Conservation (phyloP, 257 asterid genomes). For the Nicotiana attenuata region DNA sequence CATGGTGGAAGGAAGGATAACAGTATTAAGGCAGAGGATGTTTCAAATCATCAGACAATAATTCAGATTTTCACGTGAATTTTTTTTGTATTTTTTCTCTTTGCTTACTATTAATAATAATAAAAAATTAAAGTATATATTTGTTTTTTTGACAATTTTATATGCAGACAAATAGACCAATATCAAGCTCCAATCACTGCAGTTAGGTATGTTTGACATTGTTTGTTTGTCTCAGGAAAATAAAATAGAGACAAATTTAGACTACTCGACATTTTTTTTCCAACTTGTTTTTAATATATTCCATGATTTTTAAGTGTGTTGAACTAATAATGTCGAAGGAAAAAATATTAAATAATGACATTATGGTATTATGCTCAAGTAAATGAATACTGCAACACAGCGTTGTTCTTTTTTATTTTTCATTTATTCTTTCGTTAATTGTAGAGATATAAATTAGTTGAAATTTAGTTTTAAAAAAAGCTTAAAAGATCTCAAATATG, state of each 20-base stretch:
- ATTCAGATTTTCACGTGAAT: slow-evolving; percentile 16
- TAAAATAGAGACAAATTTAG: slow-evolving; percentile 14
- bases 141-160: not conserved
- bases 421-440: not conserved
- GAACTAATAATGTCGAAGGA: not conserved
- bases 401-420: not conserved
- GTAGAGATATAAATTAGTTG: not conserved
- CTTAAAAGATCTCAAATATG: not conserved
- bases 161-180: slow-evolving; percentile 7
- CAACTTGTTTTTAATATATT: not conserved
- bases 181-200: slow-evolving; percentile 11
- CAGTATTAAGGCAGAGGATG: slow-evolving; percentile 11
- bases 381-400: not conserved
- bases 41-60: slow-evolving; percentile 12
- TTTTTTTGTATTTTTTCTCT: not conserved
- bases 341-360: not conserved
- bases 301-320: not conserved
- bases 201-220: slow-evolving; percentile 10
- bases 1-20: not conserved
- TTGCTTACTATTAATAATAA: not conserved
- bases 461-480: not conserved
- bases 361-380: not conserved
- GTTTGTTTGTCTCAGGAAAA: slow-evolving; percentile 3
- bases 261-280: not conserved
- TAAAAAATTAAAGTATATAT: not conserved